Evolutionary conservation across 176 grass and related monocot species (phyloP), one percentile per base, ranked within the genome.

Genomic region (Triticum monococcum): DNA sequence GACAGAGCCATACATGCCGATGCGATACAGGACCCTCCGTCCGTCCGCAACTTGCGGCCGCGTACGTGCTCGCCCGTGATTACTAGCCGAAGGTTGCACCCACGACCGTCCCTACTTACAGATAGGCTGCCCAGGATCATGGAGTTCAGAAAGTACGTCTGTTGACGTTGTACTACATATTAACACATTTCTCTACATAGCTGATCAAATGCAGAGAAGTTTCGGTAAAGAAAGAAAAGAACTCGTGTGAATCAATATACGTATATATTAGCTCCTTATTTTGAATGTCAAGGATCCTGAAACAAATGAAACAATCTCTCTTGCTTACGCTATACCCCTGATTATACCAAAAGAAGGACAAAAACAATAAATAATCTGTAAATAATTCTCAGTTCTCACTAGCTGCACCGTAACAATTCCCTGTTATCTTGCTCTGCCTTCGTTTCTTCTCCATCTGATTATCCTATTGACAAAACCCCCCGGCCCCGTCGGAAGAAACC

Each of bases 231-330:
- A 45, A 2, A 56, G 18, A 2, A 22, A 20, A 59, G 9, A 46
- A 57, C 3, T 75, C 40, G 26, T 77, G 62, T 46, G 35, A 66
- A 80, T 90, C 37, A 41, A 54, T 54, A 77, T 67, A 45, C 9
- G 7, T 23, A 48, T 56, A 25, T 86, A 72, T 23, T 61, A 73
- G 68, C 12, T 87, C 68, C 20, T 91, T 85, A 77, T 77, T 76
- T 46, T 64, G 71, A 75, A 12, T 90, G 62, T 81, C 77, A 72
- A n/a, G 64, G 63, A 84, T 56, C 73, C 73, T 12, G 24, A 64
- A 91, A 91, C 81, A 88, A 91, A 91, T 88, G 60, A 77, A 91
- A 82, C 62, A 88, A 81, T 80, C 60, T 61, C 83, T 71, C 64
- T 28, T 77, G 4, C 74, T 12, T 81, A 35, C 66, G 45, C 72